phyloP scores from a whole-genome alignment of 2,329 filamentous ascomycete species.

The Penicillium sp. region DNA sequence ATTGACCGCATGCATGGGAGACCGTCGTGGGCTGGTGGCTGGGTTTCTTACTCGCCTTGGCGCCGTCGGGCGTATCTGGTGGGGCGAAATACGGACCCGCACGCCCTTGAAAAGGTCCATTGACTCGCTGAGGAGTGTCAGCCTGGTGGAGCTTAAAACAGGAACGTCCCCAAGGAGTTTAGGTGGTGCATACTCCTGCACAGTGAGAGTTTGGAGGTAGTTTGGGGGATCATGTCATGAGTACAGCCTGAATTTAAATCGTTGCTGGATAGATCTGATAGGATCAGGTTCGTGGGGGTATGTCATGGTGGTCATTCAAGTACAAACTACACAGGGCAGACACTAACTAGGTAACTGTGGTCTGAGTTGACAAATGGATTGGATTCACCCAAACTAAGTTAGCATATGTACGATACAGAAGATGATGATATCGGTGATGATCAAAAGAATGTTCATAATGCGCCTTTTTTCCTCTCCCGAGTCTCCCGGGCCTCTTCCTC shows the following conservation, averaged over 20 bases:
- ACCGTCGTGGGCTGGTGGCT: neutral
- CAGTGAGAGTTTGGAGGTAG: no score
- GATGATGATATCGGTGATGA: neutral
- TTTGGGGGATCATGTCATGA: no score
- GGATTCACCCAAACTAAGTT: no score
- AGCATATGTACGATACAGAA: neutral
- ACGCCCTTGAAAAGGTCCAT: neutral
- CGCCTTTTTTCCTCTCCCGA: neutral
- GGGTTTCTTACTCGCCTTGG: neutral
- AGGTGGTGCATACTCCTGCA: neutral
- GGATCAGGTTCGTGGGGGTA: no score
- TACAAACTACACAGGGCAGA: no score
- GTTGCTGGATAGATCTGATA: neutral
- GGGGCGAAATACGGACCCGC: neutral
- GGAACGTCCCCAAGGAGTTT: neutral
- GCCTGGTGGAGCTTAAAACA: conserved; percentile 1
- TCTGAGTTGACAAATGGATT: neutral
- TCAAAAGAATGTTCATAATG: neutral
- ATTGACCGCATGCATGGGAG: neutral
- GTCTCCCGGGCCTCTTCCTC: neutral
- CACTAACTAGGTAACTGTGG: neutral
- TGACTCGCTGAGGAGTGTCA: neutral
- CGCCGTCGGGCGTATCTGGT: neutral
- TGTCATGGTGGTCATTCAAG: no score
- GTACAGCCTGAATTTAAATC: neutral